Conservation (phyloP, 768 basidiomycete species). For the Lanmaoa pseudosensibilis region DNA sequence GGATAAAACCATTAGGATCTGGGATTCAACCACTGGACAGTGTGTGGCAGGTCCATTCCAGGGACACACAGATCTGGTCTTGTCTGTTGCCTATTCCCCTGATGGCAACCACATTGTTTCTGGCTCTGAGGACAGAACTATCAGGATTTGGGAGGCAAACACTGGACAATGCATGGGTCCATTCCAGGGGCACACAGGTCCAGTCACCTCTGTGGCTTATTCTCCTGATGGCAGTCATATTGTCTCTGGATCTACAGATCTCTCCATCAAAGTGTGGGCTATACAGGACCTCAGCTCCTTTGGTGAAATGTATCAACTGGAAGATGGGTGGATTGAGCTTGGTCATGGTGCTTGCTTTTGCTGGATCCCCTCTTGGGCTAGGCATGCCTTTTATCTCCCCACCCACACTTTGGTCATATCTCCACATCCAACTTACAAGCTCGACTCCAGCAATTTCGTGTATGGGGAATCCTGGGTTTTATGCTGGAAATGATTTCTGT, state of each 20-base stretch:
- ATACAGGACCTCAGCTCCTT: background rate
- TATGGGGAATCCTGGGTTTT: conserved; percentile 21
- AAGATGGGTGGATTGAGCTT: conserved; percentile 21
- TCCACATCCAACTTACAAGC: conserved; percentile 3
- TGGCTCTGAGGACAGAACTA: conserved; percentile 17
- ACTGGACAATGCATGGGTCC: conserved; percentile 20
- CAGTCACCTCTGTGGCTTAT: conserved; percentile 11
- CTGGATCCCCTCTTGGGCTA: conserved; percentile 22
- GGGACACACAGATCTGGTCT: conserved; percentile 17
- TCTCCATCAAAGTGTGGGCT: conserved; percentile 14
- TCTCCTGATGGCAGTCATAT: conserved; percentile 18
- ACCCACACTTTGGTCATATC: conserved; percentile 18
- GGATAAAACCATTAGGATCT: conserved; percentile 27
- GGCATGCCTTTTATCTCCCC: conserved; percentile 19
- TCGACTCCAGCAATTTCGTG: conserved; percentile 9
- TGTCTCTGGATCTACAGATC: conserved; percentile 19
- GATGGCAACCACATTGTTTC: conserved; percentile 17
- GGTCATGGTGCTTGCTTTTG: conserved; percentile 7
- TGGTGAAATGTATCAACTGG: conserved; percentile 5
- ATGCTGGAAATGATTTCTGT: conserved; percentile 18
- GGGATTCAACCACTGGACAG: conserved; percentile 16
- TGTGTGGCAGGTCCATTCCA: conserved; percentile 20
- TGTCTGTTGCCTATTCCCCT: conserved; percentile 20
- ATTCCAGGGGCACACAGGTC: conserved; percentile 9
- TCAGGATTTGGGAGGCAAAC: conserved; percentile 17